Evolutionary conservation across 345 rosid genomes (phyloP).

Genomic region (Camelina sativa): DNA sequence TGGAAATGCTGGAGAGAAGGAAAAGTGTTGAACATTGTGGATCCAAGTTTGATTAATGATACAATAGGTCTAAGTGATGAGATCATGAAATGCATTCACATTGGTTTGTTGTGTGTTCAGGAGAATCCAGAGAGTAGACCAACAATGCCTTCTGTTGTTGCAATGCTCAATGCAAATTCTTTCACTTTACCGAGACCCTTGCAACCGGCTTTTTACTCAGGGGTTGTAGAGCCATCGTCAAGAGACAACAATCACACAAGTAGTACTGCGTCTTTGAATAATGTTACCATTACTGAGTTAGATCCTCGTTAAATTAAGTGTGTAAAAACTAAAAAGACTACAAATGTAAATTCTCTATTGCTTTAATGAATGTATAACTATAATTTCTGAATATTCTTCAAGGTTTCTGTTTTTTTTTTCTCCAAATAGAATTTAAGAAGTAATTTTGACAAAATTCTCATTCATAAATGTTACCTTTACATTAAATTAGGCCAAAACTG

Average conservation of each 20-base stretch:
- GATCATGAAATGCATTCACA: slow-evolving; percentile 31
- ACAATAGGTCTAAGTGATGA: slow-evolving; percentile 29
- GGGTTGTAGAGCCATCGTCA: background rate
- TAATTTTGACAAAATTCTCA: background rate
- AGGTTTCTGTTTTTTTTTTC: background rate
- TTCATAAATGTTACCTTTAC: slow-evolving; percentile 11
- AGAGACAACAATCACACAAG: background rate
- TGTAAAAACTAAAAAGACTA: background rate
- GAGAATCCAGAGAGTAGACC: slow-evolving; percentile 35
- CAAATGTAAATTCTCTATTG: background rate
- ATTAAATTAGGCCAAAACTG: background rate
- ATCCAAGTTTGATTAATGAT: slow-evolving; percentile 22
- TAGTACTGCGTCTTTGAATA: background rate
- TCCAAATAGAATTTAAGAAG: background rate
- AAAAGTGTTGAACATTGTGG: slow-evolving; percentile 16
- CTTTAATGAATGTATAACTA: background rate
- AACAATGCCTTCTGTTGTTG: slow-evolving; percentile 39
- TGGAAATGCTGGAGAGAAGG: slow-evolving; percentile 38
- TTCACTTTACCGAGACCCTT: background rate
- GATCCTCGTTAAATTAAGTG: background rate
- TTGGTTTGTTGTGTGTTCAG: slow-evolving; percentile 36
- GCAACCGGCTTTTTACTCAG: background rate
- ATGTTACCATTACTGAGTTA: background rate
- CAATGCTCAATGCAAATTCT: slow-evolving; percentile 33
- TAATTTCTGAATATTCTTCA: background rate